Evolutionary conservation across 2,329 filamentous ascomycete genomes (phyloP).

Genomic region (Esteya vermicola): DNA sequence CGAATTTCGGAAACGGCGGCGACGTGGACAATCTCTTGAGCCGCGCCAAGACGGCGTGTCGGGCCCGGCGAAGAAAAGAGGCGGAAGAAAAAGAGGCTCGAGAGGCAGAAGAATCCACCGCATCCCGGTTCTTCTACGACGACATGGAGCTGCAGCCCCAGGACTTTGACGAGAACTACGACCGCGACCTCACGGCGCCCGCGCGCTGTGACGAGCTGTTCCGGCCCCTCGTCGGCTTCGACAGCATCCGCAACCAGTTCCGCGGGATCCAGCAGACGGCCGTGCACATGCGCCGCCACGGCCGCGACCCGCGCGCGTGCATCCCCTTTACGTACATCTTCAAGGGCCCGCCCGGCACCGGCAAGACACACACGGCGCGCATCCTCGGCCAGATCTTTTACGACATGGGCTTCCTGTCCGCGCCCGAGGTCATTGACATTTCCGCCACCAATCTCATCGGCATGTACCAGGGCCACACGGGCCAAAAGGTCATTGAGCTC

Average conservation of each 20-base stretch:
- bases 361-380: slow-evolving; percentile 58
- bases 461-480: slow-evolving; percentile 54
- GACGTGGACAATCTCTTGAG: slow-evolving; percentile 58
- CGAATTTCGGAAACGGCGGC: slow-evolving; percentile 57
- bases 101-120: background rate
- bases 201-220: background rate
- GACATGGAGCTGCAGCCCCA: slow-evolving; percentile 12
- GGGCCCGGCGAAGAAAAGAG: background rate
- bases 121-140: background rate
- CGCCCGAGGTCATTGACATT: slow-evolving; percentile 38
- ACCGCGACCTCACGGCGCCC: slow-evolving; percentile 20
- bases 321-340: slow-evolving; percentile 58
- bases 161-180: slow-evolving; percentile 45
- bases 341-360: slow-evolving; percentile 43
- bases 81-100: background rate
- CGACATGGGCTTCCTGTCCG: slow-evolving; percentile 53
- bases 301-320: slow-evolving; percentile 38
- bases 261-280: slow-evolving; percentile 36
- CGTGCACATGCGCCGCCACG: slow-evolving; percentile 32
- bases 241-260: background rate
- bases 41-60: slow-evolving; percentile 30
- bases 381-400: slow-evolving; percentile 65
- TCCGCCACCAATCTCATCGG: slow-evolving; percentile 57
- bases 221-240: background rate
- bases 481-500: slow-evolving; percentile 45